phyloP scores from a whole-genome alignment of 768 basidiomycete species.

The Hemileccinum impolitum region DNA sequence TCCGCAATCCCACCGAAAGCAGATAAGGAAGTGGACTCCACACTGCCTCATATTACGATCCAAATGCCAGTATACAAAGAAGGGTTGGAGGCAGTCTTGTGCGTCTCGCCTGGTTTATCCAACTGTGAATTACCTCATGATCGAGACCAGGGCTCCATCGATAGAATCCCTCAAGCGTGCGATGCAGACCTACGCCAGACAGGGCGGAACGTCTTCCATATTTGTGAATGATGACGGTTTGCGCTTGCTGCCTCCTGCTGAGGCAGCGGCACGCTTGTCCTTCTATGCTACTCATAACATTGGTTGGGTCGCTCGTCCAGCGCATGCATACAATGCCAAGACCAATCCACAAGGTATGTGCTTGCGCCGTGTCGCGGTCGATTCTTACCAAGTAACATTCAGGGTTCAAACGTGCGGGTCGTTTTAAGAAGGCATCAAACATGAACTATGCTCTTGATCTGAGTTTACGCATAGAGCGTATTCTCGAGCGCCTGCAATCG shows the following conservation, averaged over 20 bases:
- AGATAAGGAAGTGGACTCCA: constrained; percentile 42
- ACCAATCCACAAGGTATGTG: constrained; percentile 46
- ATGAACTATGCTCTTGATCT: constrained; percentile 75
- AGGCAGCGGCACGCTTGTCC: constrained; percentile 44
- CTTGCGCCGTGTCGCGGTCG: constrained; percentile 34
- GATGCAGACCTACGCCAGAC: constrained; percentile 62
- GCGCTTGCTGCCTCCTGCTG: constrained; percentile 45
- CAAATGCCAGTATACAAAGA: constrained; percentile 62
- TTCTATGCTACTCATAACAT: constrained; percentile 58
- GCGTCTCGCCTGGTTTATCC: constrained; percentile 21
- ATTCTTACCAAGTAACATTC: neutral
- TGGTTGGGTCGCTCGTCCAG: constrained; percentile 58
- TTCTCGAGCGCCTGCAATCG: constrained; percentile 30
- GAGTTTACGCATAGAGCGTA: constrained; percentile 35
- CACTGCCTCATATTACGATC: constrained; percentile 48
- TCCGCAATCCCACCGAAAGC: constrained; percentile 42
- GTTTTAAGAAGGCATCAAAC: constrained; percentile 94
- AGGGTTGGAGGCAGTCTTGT: constrained; percentile 49
- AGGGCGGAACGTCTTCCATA: constrained; percentile 59
- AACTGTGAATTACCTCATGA: neutral
- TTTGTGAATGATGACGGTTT: constrained; percentile 64
- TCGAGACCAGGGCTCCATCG: constrained; percentile 36
- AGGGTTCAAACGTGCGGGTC: constrained; percentile 50
- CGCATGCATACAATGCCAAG: constrained; percentile 41
- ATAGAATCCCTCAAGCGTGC: constrained; percentile 56